A percentile compares a stretch with the other conserved stretches of the same genome.
Evolutionary conservation across 2,329 filamentous ascomycete genomes (phyloP).

Genomic region (Colletotrichum karsti): DNA sequence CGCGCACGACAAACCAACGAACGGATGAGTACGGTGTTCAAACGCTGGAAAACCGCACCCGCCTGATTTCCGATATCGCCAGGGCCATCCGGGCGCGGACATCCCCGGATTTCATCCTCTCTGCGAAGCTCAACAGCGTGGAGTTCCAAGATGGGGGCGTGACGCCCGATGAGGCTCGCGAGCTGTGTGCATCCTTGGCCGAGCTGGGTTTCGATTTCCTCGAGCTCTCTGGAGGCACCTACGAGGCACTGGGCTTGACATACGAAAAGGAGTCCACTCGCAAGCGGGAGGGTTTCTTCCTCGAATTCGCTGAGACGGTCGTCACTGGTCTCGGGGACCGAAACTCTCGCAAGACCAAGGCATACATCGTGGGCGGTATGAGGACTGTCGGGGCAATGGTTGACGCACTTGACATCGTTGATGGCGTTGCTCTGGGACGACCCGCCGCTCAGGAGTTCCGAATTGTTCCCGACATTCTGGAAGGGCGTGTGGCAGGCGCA

Average conservation of each 20-base stretch:
- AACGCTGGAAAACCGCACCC: slow-evolving; percentile 51
- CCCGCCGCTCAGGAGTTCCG: slow-evolving; percentile 40
- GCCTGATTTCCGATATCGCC: slow-evolving; percentile 54
- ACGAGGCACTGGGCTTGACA: slow-evolving; percentile 59
- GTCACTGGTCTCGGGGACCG: slow-evolving; percentile 40
- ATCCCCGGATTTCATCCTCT: slow-evolving; percentile 48
- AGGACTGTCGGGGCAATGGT: slow-evolving; percentile 65
- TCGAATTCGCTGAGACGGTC: slow-evolving; percentile 66
- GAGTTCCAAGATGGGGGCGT: slow-evolving; percentile 65
- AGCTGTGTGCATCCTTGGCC: slow-evolving; percentile 56
- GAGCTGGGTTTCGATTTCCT: slow-evolving; percentile 62
- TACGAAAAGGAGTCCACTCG: slow-evolving; percentile 62
- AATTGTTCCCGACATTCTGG: slow-evolving; percentile 5
- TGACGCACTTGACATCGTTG: slow-evolving; percentile 60
- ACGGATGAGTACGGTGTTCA: slow-evolving; percentile 58
- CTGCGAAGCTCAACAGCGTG: slow-evolving; percentile 66
- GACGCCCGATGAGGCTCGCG: slow-evolving; percentile 56
- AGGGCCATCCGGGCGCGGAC: slow-evolving; percentile 41
- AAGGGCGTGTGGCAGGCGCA: background rate
- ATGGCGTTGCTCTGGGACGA: slow-evolving; percentile 66
- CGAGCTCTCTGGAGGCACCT: slow-evolving; percentile 68
- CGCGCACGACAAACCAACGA: slow-evolving; percentile 56
- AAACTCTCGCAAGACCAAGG: slow-evolving; percentile 51
- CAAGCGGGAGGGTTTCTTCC: slow-evolving; percentile 67
- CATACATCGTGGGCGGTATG: slow-evolving; percentile 68